phyloP scores from a whole-genome alignment of 108 stramenopile genomes.

The Seminavis robusta region DNA sequence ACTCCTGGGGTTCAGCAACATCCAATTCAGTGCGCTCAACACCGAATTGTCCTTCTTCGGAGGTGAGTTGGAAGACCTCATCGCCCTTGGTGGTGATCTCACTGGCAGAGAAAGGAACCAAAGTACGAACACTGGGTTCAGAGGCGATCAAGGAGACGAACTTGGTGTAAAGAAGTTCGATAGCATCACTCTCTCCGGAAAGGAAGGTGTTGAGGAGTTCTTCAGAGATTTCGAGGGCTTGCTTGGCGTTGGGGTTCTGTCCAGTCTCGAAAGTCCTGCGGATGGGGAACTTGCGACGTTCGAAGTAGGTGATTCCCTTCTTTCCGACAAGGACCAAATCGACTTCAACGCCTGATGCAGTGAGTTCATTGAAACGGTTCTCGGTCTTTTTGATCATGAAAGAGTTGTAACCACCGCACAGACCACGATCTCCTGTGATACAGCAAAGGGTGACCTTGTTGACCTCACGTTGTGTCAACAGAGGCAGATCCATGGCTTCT shows the following conservation, averaged over 20 bases:
- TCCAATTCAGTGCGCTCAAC: conserved; percentile 78
- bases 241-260: conserved; percentile 87
- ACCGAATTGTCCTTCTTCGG: conserved; percentile 73
- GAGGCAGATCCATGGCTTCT: conserved; percentile 90
- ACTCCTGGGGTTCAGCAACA: conserved; percentile 82
- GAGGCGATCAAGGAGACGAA: conserved; percentile 94
- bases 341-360: conserved; percentile 74
- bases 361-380: conserved; percentile 81
- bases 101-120: conserved; percentile 93
- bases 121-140: conserved; percentile 81
- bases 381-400: conserved; percentile 96
- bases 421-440: conserved; percentile 93
- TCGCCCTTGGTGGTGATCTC: conserved; percentile 90
- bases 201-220: conserved; percentile 91
- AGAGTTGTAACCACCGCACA: conserved; percentile 97
- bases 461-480: conserved; percentile 92
- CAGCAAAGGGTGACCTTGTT: conserved; percentile 91
- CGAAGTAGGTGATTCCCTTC: conserved; percentile 89
- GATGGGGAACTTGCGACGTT: conserved; percentile 74
- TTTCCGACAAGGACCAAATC: conserved; percentile 90
- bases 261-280: conserved; percentile 79
- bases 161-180: conserved; percentile 96
- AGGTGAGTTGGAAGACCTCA: conserved; percentile 95
- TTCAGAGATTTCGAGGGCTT: conserved; percentile 89
- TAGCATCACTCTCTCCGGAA: conserved; percentile 88